Conservation (phyloP, 805 yeast species). For the Candida germanica region DNA sequence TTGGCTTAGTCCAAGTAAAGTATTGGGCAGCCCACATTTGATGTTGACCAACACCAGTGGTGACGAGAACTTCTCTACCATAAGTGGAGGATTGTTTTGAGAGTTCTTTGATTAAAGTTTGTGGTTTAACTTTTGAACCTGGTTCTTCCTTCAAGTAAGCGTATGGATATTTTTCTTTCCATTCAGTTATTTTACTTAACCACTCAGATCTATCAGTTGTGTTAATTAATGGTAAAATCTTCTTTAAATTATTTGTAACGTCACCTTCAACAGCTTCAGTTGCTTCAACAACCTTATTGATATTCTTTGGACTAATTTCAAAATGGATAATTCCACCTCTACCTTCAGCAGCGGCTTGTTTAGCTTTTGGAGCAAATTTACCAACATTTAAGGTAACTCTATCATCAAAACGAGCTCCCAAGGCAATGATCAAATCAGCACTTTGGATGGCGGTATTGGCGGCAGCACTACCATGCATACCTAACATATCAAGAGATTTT, state of each 20-base stretch:
- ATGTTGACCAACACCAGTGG: constrained; percentile 99
- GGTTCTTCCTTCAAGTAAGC: constrained; percentile 77
- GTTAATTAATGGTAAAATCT: constrained; percentile 68
- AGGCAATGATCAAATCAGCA: constrained; percentile 89
- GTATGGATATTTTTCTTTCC: constrained; percentile 89
- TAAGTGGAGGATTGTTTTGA: constrained; percentile 64
- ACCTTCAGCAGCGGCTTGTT: constrained; percentile 78
- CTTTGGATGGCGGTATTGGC: constrained; percentile 93
- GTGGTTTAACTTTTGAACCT: constrained; percentile 83
- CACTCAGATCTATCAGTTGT: constrained; percentile 74
- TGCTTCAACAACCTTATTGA: constrained; percentile 95
- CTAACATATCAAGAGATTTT: constrained; percentile 91
- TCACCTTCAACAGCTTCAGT: constrained; percentile 98
- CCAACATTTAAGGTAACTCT: constrained; percentile 88
- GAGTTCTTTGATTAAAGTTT: constrained; percentile 79
- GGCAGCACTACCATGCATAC: constrained; percentile 97
- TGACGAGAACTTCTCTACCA: constrained; percentile 75
- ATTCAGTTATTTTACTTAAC: constrained; percentile 68
- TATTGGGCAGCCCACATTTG: constrained; percentile 99
- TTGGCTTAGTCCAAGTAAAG: constrained; percentile 89
- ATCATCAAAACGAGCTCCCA: constrained; percentile 98
- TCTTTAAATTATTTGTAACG: constrained; percentile 71
- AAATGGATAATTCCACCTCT: constrained; percentile 97
- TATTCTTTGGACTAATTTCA: constrained; percentile 94
- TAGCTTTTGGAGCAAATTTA: constrained; percentile 93